Evolutionary conservation across 495 filamentous ascomycete species (phyloP), one percentile per base, ranked within the genome.

Genomic region (Daldinia loculata): DNA sequence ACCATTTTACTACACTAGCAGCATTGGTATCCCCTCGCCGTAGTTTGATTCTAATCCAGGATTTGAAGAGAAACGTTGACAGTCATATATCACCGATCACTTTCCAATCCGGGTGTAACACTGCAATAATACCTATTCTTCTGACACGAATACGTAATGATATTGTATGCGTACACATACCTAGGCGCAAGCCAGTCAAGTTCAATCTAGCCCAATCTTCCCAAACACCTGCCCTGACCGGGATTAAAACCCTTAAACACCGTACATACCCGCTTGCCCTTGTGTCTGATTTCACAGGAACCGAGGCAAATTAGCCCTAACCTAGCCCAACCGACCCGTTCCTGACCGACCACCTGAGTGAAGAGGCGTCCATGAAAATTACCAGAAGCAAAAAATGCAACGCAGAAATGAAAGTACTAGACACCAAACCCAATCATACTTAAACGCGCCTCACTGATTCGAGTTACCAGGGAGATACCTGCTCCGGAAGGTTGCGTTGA

Each of bases 401-500:
- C 14, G 6, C 29, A 36, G 30, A 17, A 36, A 36, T 5, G 17
- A 56, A 29, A 56, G n/a, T 4, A 17, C 34, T 36, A 34, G 32
- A 7, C 15, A 6, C 27, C 12, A 56, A 22, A 7, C 27, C 11
- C n/a, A n/a, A 7, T 12, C 9, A 11, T 24, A 6, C 53, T 5
- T 43, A 38, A 34, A 53, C 6, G 8, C 1, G 27, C 8, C n/a
- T 61, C 26, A 71, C 4, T 39, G 69, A 27, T 76, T 77, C n/a
- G 64, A 45, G 39, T 60, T 63, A 7, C 78, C 77, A 11, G 80
- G 80, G 38, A 82, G 65, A 48, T 82, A 84, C 38, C 83, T 76
- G 52, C 82, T 84, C 61, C 80, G 68, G 43, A 83, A 76, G 6
- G 79, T 79, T n/a, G 80, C 77, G 30, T 92, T 91, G 56, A 98